Evolutionary conservation across 2,329 filamentous ascomycete species (phyloP).

Genomic region (Pseudogymnoascus sp.): DNA sequence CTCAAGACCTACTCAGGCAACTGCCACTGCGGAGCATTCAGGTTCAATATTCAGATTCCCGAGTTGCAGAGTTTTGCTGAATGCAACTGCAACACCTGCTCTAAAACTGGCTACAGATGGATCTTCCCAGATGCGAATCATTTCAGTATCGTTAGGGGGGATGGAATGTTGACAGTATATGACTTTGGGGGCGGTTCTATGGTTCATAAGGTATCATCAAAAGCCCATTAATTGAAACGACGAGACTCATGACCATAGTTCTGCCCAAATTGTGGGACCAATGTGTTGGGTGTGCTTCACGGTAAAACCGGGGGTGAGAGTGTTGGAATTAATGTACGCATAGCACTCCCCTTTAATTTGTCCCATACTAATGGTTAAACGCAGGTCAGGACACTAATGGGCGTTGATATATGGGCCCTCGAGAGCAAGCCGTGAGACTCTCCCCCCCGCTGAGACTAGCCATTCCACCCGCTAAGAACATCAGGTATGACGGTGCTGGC

Average conservation of each 20-base stretch:
- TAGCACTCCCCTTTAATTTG: no score
- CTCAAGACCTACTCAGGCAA: slow-evolving; percentile 40
- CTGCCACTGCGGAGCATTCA: slow-evolving; percentile 48
- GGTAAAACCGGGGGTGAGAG: slow-evolving; percentile 25
- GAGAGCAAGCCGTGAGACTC: background rate
- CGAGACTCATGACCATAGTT: slow-evolving; percentile 32
- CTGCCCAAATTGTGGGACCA: slow-evolving; percentile 42
- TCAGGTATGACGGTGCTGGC: background rate
- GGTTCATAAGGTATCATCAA: slow-evolving; percentile 33
- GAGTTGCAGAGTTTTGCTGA: slow-evolving; percentile 48
- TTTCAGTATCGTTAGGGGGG: slow-evolving; percentile 41
- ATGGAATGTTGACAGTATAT: slow-evolving; percentile 36
- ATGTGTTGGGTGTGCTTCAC: slow-evolving; percentile 30
- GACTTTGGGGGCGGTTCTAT: slow-evolving; percentile 33
- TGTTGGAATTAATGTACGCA: slow-evolving; percentile 37
- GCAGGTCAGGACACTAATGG: background rate
- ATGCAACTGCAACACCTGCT: slow-evolving; percentile 63
- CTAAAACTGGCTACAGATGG: slow-evolving; percentile 40
- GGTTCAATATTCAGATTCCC: slow-evolving; percentile 44
- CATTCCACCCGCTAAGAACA: background rate
- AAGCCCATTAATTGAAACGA: slow-evolving; percentile 15
- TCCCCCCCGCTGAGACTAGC: no score
- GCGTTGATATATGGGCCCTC: background rate
- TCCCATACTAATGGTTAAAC: background rate
- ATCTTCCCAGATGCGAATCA: slow-evolving; percentile 26